Base-by-base conservation (phyloP, 192 early-diverging fungal species). In the Geranomyces variabilis region DNA sequence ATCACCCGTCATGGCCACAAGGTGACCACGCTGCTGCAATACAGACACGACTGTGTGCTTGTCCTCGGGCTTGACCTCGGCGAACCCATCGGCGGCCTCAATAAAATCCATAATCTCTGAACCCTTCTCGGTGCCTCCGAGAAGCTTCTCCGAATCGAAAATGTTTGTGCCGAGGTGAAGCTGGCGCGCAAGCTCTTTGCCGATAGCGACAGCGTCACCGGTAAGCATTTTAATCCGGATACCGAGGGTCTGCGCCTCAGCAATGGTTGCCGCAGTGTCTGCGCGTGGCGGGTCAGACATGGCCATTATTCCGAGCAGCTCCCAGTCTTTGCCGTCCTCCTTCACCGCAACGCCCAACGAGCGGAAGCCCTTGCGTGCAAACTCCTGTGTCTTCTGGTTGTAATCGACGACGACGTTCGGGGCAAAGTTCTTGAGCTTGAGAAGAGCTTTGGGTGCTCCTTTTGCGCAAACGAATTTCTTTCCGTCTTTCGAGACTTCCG, bases 1-100 rank as follows among this genome's bases (percentile, higher is more conserved):
- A 73, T 95, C 94, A 75, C 94, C 94, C 9, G 93, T 94, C 93
- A 94, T 94, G 17, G 90, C 91, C 56, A 90, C 91, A 43, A 81
- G 26, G 3, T 58, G 17, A 24, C 67, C 53, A 22, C 76, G 81
- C 34, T 72, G 56, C 8, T 84, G 76, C 28, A 84, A 67, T 10
- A 78, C 79, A n/a, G 67, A 59, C 13, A 83, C 66, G n/a, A 83
- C 34, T 15, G 36, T 65, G 57, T 82, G 63, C 46, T 83, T 83
- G 41, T 78, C 64, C 44, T 83, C 70, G 15, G 82, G 82, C 21
- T 73, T 63, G 49, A 84, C 46, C 31, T 85, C 69, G 10, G 74
- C 56, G 30, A 83, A 51, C 0, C 21, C 59, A 58, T 83, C 82
- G 60, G 80, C 58, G 4, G 48, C 77, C 43, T 59, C 64, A 28